A percentile compares a stretch with the other conserved stretches of the same genome.
Conservation (phyloP, 2,329 filamentous ascomycete genomes). For the Phoma herbarum region DNA sequence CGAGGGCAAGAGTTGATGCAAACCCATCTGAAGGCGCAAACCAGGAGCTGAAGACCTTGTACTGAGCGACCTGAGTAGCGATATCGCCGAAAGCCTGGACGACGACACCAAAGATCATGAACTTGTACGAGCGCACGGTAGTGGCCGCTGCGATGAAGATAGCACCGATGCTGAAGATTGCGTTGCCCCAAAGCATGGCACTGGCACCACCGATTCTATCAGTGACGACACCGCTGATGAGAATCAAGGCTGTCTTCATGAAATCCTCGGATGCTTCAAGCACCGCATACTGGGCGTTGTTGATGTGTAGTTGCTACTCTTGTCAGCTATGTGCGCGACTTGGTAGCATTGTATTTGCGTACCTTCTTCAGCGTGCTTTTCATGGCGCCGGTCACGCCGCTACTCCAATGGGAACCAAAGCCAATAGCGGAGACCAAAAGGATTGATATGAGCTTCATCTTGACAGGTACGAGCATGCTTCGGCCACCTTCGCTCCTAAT, state of each 20-base stretch:
- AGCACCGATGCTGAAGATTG: conserved; percentile 66
- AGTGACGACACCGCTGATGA: conserved; percentile 64
- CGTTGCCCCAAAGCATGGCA: conserved; percentile 68
- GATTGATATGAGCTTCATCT: conserved; percentile 55
- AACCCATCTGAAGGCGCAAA: conserved; percentile 70
- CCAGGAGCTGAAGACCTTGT: conserved; percentile 72
- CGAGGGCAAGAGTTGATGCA: conserved; percentile 68
- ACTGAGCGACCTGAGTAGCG: conserved; percentile 70
- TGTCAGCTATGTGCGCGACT: conserved; percentile 5
- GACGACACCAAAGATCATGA: conserved; percentile 68
- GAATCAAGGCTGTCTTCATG: conserved; percentile 66
- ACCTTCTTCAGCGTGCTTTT: conserved; percentile 68
- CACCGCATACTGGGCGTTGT: conserved; percentile 67
- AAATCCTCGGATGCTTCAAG: conserved; percentile 70
- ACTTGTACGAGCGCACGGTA: conserved; percentile 63
- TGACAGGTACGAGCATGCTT: conserved; percentile 25
- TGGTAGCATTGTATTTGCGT: background rate
- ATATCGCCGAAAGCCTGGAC: conserved; percentile 69
- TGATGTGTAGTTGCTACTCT: conserved; percentile 60
- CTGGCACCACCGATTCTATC: conserved; percentile 66
- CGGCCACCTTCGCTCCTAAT: conserved; percentile 11
- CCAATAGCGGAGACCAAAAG: conserved; percentile 64
- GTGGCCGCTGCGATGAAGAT: conserved; percentile 68
- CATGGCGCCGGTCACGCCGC: conserved; percentile 68
- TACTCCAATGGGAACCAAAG: conserved; percentile 68